Evolutionary conservation across 2,329 filamentous ascomycete genomes (phyloP), one percentile per base, ranked within the genome.

Genomic region (Harringtonia lauricola): DNA sequence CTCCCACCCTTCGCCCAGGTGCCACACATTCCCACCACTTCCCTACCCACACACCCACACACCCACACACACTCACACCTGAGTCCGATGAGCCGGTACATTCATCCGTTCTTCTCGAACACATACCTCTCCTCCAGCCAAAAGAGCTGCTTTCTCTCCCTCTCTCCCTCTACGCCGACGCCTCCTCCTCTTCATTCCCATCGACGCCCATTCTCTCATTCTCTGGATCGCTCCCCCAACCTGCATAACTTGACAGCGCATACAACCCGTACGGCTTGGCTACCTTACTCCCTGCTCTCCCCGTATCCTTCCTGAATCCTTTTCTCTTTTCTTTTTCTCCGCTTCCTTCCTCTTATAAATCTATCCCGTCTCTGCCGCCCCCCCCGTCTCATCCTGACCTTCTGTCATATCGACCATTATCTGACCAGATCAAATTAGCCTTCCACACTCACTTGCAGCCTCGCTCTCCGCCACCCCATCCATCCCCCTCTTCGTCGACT

Each of bases 21-120:
- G n/a, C n/a, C n/a, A n/a, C 34, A 21, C 41, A 36, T 33, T 47
- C 46, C 49, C 48, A 51, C 48, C 45, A n/a, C n/a, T n/a, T n/a
- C n/a, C 48, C 47, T 47, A n/a, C 19, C 17, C 28, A 30, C 21
- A 26, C 33, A 35, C 40, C 49, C 49, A 48, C 51, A 39, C 44
- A 48, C 52, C 43, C 41, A 42, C 34, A 48, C 53, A 30, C 44
- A 21, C 40, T 26, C 45, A 40, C 43, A 43, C 42, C 44, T 41
- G 43, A 40, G 43, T 55, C 54, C 54, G 53, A 57, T 54, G 55
- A 54, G 55, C 56, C 55, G 57, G 54, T 47, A 42, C 52, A 52
- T 55, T 54, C 54, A 57, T 51, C 55, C 54, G 50, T 48, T 47
- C 39, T 50, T 49, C 46, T 48, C 44, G 37, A 49, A 45, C 39